Base-by-base conservation (phyloP, 179 eudicot species). In the Spergularia azorica region DNA sequence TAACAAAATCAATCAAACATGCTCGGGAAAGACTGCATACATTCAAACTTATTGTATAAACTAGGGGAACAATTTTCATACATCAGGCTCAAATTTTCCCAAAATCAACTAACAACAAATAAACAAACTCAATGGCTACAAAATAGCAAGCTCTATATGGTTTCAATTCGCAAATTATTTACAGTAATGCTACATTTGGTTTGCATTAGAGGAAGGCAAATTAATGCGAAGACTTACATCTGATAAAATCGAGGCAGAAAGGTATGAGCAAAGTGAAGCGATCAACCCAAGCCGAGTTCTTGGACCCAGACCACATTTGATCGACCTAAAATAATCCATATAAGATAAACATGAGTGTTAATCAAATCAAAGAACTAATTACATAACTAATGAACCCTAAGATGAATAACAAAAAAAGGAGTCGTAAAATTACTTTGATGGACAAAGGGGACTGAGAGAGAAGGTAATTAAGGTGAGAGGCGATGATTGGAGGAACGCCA, bases 271-370 rank as follows among this genome's bases (percentile, higher is more conserved):
- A 77, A 39, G 92, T 91, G 81, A 95, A 93, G 0, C 97, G 97
- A 88, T 95, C 98, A 63, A 86, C 65, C 77, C 89, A 84, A n/a
- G 54, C 67, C 26, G 71, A 71, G 84, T 81, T 84, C 73, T 90
- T 95, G 32, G 91, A 87, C 16, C 97, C 97, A 64, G 98, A 87
- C 93, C 98, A 93, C 92, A 95, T 88, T 65, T 88, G 90, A 13
- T 95, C 97, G 66, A 93, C 95, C 98, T 95, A 83, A 67, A 79
- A 55, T 13, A 0, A 11, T 17, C 63, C 15, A 77, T 56, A 58
- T 10, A 48, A 50, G 9, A 16, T 36, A 12, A 43, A 43, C 2
- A 38, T 54, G 17, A 60, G 56, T 39, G 21, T 74, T 48, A 18
- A 26, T 16, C 5, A 36, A 72, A n/a, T 2, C 39, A 36, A 2